phyloP scores from a whole-genome alignment of 2,329 filamentous ascomycete species.

The Colletotrichum tropicicola region DNA sequence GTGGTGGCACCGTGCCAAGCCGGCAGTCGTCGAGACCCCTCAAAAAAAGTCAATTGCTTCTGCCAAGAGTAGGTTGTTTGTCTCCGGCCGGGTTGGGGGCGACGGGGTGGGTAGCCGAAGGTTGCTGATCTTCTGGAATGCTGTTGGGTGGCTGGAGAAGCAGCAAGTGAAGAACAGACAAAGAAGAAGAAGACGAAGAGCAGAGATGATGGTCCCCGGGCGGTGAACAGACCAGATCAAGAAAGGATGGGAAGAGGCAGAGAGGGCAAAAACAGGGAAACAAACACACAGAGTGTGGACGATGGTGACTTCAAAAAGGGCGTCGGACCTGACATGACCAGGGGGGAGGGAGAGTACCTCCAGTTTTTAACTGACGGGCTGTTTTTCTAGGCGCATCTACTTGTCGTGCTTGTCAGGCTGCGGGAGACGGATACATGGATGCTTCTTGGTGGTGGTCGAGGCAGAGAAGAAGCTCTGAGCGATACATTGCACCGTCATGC shows the following conservation, averaged over 20 bases:
- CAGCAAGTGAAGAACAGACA: too few species aligned
- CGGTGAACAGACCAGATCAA: neutral
- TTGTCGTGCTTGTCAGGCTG: too few species aligned
- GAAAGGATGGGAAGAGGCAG: neutral
- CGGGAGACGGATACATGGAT: neutral
- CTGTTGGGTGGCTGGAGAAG: too few species aligned
- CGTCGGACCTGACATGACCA: neutral
- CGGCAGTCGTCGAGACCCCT: constrained; percentile 9
- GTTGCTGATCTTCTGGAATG: too few species aligned
- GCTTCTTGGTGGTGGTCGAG: neutral
- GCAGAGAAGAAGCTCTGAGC: too few species aligned
- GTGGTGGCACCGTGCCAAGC: constrained; percentile 18
- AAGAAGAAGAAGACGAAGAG: neutral
- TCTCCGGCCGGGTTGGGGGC: too few species aligned
- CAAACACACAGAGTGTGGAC: too few species aligned
- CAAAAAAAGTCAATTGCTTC: neutral
- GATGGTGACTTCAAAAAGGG: constrained; percentile 6
- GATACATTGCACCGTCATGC: neutral
- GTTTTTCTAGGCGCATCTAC: too few species aligned
- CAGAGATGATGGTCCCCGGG: neutral
- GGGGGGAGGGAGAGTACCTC: neutral
- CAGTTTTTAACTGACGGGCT: too few species aligned
- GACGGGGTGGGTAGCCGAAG: too few species aligned
- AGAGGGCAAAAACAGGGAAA: neutral
- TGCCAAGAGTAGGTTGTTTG: too few species aligned